These are phyloP conservation scores for Basidiobolus meristosporus DNA, from an alignment of 371 early-diverging fungal genomes.

Conservation along the genomic window DNA sequence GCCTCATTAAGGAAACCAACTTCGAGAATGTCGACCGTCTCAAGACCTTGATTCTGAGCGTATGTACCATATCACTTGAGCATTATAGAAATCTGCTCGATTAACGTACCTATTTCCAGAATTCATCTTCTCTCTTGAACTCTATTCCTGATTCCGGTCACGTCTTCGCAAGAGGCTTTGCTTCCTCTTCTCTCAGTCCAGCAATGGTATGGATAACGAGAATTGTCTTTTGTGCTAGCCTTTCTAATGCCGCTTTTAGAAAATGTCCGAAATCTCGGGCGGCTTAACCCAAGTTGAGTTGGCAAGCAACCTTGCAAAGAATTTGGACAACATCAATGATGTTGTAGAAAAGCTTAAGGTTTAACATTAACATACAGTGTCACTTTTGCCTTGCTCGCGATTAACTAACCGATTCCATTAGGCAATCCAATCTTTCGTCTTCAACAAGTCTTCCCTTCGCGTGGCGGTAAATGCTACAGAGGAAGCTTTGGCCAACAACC, in stretches of 20 bases:
- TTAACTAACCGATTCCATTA: neutral
- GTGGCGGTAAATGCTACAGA: too few relatives aligned
- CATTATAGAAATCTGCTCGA: constrained; percentile 1
- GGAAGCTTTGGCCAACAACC: neutral
- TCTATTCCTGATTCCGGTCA: constrained; percentile 73
- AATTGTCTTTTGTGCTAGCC: neutral
- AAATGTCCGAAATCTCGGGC: constrained; percentile 27
- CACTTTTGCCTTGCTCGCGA: neutral
- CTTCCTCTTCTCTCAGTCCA: constrained; percentile 41
- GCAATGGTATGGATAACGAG: constrained; percentile 13
- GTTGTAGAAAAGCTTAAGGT: constrained; percentile 4
- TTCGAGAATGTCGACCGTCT: constrained; percentile 56
- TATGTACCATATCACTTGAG: constrained; percentile 16
- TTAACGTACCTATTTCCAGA: constrained; percentile 12
- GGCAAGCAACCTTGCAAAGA: constrained; percentile 39
- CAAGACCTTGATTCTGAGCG: constrained; percentile 48
- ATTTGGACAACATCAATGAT: constrained; percentile 23
- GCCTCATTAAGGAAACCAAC: constrained; percentile 48
- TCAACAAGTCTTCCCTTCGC: too few relatives aligned
- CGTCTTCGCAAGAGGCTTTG: constrained; percentile 53
- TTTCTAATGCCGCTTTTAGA: constrained; percentile 2
- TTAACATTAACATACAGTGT: neutral
- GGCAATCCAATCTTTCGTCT: neutral
- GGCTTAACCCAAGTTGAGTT: constrained; percentile 73
- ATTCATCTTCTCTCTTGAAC: constrained; percentile 50